Conservation (phyloP, 306 rosid species). For the Citrullus amarus region DNA sequence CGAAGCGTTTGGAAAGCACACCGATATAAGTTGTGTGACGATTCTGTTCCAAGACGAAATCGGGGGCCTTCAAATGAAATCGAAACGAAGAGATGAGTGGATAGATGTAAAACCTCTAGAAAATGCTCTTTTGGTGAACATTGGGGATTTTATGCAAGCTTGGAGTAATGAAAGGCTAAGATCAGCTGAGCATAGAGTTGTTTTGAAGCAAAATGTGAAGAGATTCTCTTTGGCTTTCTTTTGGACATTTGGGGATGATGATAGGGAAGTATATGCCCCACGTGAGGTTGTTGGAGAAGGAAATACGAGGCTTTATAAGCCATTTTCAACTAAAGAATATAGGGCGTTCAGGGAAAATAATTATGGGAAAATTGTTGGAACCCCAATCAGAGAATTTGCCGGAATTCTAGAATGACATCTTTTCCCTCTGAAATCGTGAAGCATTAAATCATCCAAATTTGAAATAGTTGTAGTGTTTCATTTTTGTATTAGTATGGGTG, state of each 20-base stretch:
- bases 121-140: slow-evolving; percentile 47
- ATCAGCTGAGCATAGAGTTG: slow-evolving; percentile 62
- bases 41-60: slow-evolving; percentile 50
- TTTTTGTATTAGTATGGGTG: no score
- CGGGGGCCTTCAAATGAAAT: slow-evolving; percentile 62
- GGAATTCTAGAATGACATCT: neutral
- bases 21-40: slow-evolving; percentile 64
- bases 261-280: slow-evolving; percentile 43
- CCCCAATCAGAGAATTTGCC: neutral
- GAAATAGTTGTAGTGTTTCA: neutral
- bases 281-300: slow-evolving; percentile 48
- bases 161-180: slow-evolving; percentile 69
- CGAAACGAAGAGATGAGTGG: slow-evolving; percentile 46
- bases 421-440: no score
- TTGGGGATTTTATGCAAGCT: slow-evolving; percentile 61
- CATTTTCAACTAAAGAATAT: slow-evolving; percentile 18
- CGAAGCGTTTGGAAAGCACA: slow-evolving; percentile 71
- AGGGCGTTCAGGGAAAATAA: neutral
- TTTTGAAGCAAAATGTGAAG: slow-evolving; percentile 32
- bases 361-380: neutral
- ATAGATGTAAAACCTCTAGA: slow-evolving; percentile 51
- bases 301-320: slow-evolving; percentile 26
- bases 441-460: no score
- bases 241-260: slow-evolving; percentile 49
- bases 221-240: slow-evolving; percentile 62